Conservation (phyloP, 169 alveolate genomes). For the Cyclospora cayetanensis region DNA sequence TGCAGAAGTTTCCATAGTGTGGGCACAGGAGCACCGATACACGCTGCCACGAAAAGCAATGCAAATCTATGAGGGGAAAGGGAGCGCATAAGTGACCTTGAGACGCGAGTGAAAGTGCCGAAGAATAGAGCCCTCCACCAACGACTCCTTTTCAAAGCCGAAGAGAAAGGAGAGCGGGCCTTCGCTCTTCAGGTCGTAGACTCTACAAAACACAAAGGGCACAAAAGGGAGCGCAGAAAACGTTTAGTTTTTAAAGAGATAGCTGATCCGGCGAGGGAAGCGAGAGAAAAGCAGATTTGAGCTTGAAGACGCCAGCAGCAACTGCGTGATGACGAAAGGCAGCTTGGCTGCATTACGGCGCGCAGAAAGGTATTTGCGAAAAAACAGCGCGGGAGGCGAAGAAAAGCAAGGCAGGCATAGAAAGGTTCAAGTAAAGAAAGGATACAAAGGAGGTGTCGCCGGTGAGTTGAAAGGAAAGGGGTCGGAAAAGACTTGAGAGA, state of each 20-base stretch:
- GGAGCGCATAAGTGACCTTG: background rate
- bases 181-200: constrained; percentile 88
- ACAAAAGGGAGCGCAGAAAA: background rate
- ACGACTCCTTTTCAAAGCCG: constrained; percentile 81
- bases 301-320: background rate
- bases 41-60: background rate
- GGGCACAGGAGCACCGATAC: background rate
- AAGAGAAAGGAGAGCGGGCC: constrained; percentile 94
- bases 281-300: background rate
- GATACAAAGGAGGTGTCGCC: too few species aligned
- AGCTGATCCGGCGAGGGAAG: background rate
- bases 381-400: background rate
- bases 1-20: too few species aligned
- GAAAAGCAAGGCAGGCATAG: background rate
- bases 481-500: too few species aligned
- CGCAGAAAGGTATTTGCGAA: background rate
- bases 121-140: constrained; percentile 84
- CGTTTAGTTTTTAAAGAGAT: too few species aligned
- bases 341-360: too few species aligned
- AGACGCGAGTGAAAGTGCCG: constrained; percentile 85
- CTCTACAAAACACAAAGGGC: constrained; percentile 54
- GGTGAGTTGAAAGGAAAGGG: too few species aligned
- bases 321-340: too few species aligned
- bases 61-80: background rate
- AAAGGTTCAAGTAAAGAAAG: background rate